Percentiles rank a stretch among this genome's conserved stretches.
phyloP scores from a whole-genome alignment of 2,329 filamentous ascomycete species.

The Aspergillus jensenii region DNA sequence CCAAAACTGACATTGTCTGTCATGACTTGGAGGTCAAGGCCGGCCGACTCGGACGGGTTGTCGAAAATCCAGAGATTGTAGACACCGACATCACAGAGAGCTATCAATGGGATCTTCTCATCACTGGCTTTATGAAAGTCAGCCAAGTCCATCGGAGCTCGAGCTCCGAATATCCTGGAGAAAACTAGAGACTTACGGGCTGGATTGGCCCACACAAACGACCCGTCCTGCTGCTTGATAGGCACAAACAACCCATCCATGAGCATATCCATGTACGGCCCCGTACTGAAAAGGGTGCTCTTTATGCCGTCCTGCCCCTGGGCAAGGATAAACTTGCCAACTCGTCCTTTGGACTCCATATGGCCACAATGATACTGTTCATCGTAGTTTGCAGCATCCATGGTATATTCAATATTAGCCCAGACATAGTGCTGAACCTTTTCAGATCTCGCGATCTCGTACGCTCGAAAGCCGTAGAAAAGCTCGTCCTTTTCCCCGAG shows the following conservation, averaged over 20 bases:
- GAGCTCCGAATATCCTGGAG: too few relatives aligned
- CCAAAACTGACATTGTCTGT: background rate
- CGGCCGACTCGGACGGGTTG: constrained; percentile 11
- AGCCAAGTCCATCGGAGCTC: too few relatives aligned
- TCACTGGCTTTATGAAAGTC: too few relatives aligned
- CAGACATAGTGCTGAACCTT: constrained; percentile 43
- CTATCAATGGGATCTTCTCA: too few relatives aligned
- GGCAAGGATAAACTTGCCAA: background rate
- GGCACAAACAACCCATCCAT: too few relatives aligned
- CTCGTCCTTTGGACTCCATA: background rate
- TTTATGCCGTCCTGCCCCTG: constrained; percentile 29
- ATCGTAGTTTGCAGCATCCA: background rate
- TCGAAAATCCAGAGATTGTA: constrained; percentile 22
- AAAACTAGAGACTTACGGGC: constrained; percentile 5
- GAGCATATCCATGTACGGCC: constrained; percentile 49
- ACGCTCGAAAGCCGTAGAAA: constrained; percentile 43
- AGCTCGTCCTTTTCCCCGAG: constrained; percentile 32
- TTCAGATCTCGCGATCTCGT: constrained; percentile 42
- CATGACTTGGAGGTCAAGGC: constrained; percentile 18
- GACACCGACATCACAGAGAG: too few relatives aligned
- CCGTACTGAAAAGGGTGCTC: constrained; percentile 40
- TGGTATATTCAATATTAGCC: background rate
- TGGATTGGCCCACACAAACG: too few relatives aligned
- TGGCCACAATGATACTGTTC: background rate
- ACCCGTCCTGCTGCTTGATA: too few relatives aligned